A percentile compares a stretch with the other conserved stretches of the same genome.
Conservation (phyloP, 768 basidiomycete genomes). For the Amanita phalloides region DNA sequence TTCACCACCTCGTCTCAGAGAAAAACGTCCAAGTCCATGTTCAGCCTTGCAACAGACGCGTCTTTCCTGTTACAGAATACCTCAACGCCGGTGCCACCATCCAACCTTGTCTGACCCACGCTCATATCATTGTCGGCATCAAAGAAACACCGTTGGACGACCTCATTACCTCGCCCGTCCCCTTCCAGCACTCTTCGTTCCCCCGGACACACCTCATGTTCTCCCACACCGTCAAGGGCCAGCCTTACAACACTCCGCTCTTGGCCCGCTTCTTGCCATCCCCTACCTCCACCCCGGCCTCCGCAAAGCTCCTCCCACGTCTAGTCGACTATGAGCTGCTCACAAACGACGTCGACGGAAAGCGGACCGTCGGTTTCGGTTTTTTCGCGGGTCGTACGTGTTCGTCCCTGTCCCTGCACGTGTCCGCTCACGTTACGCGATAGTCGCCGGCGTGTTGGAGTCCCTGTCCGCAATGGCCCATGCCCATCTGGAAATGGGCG, state of each 20-base stretch:
- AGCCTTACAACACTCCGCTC: constrained; percentile 76
- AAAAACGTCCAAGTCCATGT: constrained; percentile 59
- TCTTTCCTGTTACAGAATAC: constrained; percentile 59
- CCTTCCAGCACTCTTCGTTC: constrained; percentile 2
- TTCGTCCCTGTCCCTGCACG: background rate
- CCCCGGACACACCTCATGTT: constrained; percentile 80
- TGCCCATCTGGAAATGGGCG: constrained; percentile 64
- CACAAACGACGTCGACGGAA: constrained; percentile 40
- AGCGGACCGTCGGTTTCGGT: constrained; percentile 82
- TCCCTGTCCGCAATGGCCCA: constrained; percentile 72
- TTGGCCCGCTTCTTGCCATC: constrained; percentile 49
- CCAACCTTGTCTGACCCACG: constrained; percentile 40
- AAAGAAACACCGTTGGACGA: constrained; percentile 73
- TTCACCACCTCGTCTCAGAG: constrained; percentile 45
- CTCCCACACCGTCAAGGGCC: constrained; percentile 85
- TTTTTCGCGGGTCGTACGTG: constrained; percentile 81
- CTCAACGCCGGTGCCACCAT: constrained; percentile 66
- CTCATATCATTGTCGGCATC: constrained; percentile 78
- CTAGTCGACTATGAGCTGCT: constrained; percentile 85
- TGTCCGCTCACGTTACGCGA: background rate
- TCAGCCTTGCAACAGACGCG: constrained; percentile 65
- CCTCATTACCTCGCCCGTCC: constrained; percentile 37
- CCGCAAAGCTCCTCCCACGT: constrained; percentile 23
- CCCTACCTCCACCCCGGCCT: constrained; percentile 1
- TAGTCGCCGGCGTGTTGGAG: constrained; percentile 76